Conservation (phyloP, 176 grass and related monocot genomes). For the Rhynchospora tenuis region DNA sequence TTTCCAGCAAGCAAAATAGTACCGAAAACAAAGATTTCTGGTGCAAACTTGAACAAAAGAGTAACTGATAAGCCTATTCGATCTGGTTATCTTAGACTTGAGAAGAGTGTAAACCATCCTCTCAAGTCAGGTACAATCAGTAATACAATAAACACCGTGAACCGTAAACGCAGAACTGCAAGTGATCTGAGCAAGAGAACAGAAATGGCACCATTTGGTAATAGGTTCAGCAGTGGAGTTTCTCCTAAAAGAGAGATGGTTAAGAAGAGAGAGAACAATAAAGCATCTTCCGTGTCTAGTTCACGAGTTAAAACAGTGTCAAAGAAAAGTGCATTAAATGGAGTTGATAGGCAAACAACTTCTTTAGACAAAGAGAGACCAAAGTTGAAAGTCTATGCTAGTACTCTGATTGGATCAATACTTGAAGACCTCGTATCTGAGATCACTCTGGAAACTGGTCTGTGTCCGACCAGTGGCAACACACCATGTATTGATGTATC, state of each 20-base stretch:
- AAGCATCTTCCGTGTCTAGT: slow-evolving; percentile 22
- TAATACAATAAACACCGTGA: slow-evolving; percentile 23
- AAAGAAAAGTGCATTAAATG: slow-evolving; percentile 20
- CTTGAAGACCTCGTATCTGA: slow-evolving; percentile 59
- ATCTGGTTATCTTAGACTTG: not conserved
- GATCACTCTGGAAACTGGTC: slow-evolving; percentile 15
- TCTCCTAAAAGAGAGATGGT: slow-evolving; percentile 26
- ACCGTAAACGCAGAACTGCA: slow-evolving; percentile 34
- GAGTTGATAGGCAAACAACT: not conserved
- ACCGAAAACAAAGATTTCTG: slow-evolving; percentile 19
- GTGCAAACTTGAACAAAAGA: slow-evolving; percentile 12
- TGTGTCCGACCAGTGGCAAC: not conserved
- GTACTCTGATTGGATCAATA: slow-evolving; percentile 32
- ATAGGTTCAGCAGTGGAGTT: slow-evolving; percentile 22
- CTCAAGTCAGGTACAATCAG: slow-evolving; percentile 22
- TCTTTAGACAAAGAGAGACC: slow-evolving; percentile 22
- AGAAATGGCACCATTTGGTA: slow-evolving; percentile 19
- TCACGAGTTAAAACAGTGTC: slow-evolving; percentile 16
- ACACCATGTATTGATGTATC: not conserved
- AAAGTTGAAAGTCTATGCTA: slow-evolving; percentile 22
- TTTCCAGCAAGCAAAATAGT: not conserved
- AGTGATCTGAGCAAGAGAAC: slow-evolving; percentile 21
- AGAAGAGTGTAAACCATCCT: not conserved
- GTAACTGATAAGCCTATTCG: not conserved
- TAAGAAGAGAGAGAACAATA: slow-evolving; percentile 33